Conservation (phyloP, 805 yeast genomes). For the Suhomyces faveliae region DNA sequence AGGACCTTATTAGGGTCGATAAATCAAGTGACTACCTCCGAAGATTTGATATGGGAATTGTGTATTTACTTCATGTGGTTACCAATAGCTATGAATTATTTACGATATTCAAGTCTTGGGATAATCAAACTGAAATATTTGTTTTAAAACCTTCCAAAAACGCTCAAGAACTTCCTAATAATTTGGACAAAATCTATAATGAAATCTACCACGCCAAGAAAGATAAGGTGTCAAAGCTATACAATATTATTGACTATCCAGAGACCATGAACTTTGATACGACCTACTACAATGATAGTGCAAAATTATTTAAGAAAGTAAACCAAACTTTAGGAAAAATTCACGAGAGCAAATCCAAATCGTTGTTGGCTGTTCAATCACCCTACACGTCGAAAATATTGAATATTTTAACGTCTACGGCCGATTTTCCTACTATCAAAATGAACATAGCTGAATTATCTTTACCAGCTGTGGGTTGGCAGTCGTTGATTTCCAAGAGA, state of each 20-base stretch:
- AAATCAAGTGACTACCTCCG: constrained; percentile 50
- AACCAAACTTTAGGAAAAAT: constrained; percentile 53
- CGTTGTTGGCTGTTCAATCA: constrained; percentile 71
- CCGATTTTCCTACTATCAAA: constrained; percentile 61
- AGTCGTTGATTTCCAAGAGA: constrained; percentile 59
- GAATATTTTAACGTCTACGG: constrained; percentile 44
- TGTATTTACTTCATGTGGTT: constrained; percentile 66
- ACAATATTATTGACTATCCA: constrained; percentile 52
- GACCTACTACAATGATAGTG: constrained; percentile 51
- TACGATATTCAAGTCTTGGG: constrained; percentile 66
- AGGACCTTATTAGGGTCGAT: constrained; percentile 51
- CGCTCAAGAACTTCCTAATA: constrained; percentile 64
- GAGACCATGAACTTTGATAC: constrained; percentile 54
- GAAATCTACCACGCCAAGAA: constrained; percentile 51
- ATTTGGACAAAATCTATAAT: constrained; percentile 52
- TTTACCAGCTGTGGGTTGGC: constrained; percentile 83
- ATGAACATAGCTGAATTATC: constrained; percentile 58
- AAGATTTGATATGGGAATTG: constrained; percentile 53
- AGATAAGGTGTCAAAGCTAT: constrained; percentile 40
- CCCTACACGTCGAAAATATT: constrained; percentile 52
- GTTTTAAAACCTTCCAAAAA: constrained; percentile 65
- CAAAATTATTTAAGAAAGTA: constrained; percentile 57
- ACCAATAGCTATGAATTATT: constrained; percentile 76
- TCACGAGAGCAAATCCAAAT: constrained; percentile 59
- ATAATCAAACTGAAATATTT: constrained; percentile 46